Percentiles rank a stretch among this genome's conserved stretches.
These are phyloP conservation scores for Arthrobotrys entomopaga DNA, from an alignment of 2,329 filamentous ascomycete genomes.

Conservation along the genomic window DNA sequence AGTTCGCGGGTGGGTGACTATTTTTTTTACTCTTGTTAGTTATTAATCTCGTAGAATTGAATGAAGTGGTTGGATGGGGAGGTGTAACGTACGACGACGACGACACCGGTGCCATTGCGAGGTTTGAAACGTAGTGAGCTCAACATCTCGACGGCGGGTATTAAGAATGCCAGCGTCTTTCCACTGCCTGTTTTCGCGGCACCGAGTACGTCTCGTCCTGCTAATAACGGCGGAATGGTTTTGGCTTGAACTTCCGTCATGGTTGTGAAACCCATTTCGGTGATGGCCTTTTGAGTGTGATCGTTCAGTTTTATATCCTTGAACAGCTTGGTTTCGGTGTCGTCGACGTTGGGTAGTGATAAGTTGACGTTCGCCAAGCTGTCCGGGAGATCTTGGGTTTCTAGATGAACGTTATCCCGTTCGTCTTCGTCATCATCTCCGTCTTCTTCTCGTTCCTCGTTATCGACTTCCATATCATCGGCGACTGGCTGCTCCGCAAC, in stretches of 20 bases:
- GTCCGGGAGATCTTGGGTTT: constrained; percentile 65
- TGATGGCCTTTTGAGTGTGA: constrained; percentile 86
- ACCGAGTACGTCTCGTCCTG: constrained; percentile 78
- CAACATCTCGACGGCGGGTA: constrained; percentile 93
- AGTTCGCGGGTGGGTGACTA: constrained; percentile 93
- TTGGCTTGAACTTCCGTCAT: constrained; percentile 96
- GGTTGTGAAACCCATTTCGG: constrained; percentile 89
- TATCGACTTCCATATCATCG: constrained; percentile 15
- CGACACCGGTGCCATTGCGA: constrained; percentile 88
- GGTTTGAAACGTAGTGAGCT: constrained; percentile 92
- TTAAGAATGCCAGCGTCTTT: constrained; percentile 94
- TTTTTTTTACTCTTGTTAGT: not conserved
- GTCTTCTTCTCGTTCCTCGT: constrained; percentile 60
- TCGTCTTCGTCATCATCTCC: constrained; percentile 60
- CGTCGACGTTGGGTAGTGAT: constrained; percentile 69
- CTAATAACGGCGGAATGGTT: constrained; percentile 86
- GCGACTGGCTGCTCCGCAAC: constrained; percentile 11
- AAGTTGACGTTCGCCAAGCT: constrained; percentile 61
- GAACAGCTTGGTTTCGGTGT: constrained; percentile 74
- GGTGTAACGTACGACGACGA: constrained; percentile 66
- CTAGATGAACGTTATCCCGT: constrained; percentile 57
- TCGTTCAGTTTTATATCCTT: constrained; percentile 84
- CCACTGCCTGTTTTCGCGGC: constrained; percentile 96
- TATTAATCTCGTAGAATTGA: not conserved
- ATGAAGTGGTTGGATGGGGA: not conserved